A percentile compares a stretch with the other conserved stretches of the same genome.
phyloP scores from a whole-genome alignment of 495 filamentous ascomycete genomes.

The Penicillium goetzii region DNA sequence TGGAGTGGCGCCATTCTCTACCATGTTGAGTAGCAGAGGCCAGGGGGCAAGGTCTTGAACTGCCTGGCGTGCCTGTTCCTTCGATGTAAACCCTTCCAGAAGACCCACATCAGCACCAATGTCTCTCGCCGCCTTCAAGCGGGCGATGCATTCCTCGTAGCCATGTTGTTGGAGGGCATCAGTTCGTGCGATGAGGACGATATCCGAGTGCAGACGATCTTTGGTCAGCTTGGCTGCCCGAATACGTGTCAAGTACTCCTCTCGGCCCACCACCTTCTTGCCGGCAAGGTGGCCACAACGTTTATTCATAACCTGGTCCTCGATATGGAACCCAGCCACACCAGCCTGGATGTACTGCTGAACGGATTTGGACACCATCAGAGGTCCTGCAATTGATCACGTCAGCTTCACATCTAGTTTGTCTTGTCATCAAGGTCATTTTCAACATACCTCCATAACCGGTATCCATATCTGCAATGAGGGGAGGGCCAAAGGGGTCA shows the following conservation, averaged over 20 bases:
- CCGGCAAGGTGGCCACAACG: slow-evolving; percentile 65
- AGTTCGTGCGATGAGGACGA: slow-evolving; percentile 71
- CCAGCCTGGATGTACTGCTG: slow-evolving; percentile 66
- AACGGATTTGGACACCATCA: slow-evolving; percentile 67
- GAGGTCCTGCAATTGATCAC: slow-evolving; percentile 44
- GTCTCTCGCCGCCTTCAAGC: slow-evolving; percentile 59
- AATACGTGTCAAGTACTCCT: slow-evolving; percentile 60
- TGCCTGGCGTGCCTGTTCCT: slow-evolving; percentile 55
- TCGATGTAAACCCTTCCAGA: slow-evolving; percentile 63
- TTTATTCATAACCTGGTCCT: slow-evolving; percentile 71
- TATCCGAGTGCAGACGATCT: slow-evolving; percentile 55
- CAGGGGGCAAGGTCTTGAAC: slow-evolving; percentile 59
- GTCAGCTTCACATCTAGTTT: background rate
- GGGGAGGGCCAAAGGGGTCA: slow-evolving; percentile 56
- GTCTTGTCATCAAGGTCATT: background rate
- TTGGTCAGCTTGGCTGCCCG: slow-evolving; percentile 54
- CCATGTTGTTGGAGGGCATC: slow-evolving; percentile 67
- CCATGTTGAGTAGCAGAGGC: slow-evolving; percentile 67
- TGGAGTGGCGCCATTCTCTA: slow-evolving; percentile 63
- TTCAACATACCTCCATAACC: slow-evolving; percentile 59
- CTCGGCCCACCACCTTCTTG: slow-evolving; percentile 61
- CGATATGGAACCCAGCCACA: slow-evolving; percentile 72
- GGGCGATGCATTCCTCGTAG: slow-evolving; percentile 61
- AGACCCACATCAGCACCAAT: slow-evolving; percentile 67
- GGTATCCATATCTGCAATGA: slow-evolving; percentile 75